Evolutionary conservation across 257 asterid species (phyloP).

Genomic region (Fraxinus cuspidata): DNA sequence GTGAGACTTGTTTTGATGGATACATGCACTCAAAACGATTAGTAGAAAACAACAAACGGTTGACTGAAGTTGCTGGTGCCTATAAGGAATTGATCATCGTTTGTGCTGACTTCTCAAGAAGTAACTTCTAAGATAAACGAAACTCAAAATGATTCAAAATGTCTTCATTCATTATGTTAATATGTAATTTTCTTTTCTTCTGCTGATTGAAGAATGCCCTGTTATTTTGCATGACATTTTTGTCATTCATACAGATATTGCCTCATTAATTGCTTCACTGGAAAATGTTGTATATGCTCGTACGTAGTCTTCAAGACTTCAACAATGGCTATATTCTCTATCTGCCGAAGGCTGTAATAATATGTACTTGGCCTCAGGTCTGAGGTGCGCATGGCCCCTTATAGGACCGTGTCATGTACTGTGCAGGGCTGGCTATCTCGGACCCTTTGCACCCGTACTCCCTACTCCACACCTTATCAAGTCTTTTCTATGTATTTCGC

Average conservation of each 20-base stretch:
- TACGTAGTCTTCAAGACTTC: too few relatives aligned
- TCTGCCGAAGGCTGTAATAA: background rate
- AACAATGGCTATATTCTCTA: background rate
- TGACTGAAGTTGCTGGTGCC: constrained; percentile 22
- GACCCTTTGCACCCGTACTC: too few relatives aligned
- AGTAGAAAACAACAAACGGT: constrained; percentile 23
- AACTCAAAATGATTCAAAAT: constrained; percentile 16
- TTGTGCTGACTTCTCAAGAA: constrained; percentile 19
- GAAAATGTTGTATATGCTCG: background rate
- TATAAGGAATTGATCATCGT: constrained; percentile 9
- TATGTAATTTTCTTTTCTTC: constrained; percentile 36
- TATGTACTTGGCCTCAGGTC: too few relatives aligned
- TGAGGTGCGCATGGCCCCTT: too few relatives aligned
- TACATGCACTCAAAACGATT: constrained; percentile 25
- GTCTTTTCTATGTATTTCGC: too few relatives aligned
- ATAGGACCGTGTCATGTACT: too few relatives aligned
- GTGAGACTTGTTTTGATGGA: constrained; percentile 45
- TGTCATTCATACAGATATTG: constrained; percentile 29
- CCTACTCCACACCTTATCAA: too few relatives aligned
- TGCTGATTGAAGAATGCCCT: constrained; percentile 25
- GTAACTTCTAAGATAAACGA: background rate
- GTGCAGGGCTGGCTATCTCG: too few relatives aligned
- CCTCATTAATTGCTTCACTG: constrained; percentile 15
- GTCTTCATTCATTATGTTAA: constrained; percentile 59
- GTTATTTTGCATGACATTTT: constrained; percentile 18